Evolutionary conservation across 2,329 filamentous ascomycete species (phyloP).

Genomic region (Dactylellina leptospora): DNA sequence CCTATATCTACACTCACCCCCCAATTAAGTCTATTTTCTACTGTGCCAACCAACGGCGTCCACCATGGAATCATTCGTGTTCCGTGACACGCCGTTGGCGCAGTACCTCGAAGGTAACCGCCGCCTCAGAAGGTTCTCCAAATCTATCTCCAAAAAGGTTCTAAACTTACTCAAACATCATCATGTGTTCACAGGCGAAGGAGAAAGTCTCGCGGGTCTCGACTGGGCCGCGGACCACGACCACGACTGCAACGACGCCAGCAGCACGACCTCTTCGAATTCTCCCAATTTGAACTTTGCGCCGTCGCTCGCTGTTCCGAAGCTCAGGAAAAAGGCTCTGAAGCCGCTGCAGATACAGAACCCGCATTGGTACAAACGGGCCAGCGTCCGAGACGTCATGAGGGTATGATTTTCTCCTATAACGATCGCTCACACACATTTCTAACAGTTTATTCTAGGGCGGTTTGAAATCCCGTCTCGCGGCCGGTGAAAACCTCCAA

Average conservation of each 20-base stretch:
- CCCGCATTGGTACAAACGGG: constrained; percentile 34
- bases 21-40: not conserved
- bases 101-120: constrained; percentile 84
- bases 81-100: constrained; percentile 85
- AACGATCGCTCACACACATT: constrained; percentile 51
- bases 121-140: constrained; percentile 53
- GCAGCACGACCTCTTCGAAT: constrained; percentile 20
- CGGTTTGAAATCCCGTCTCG: constrained; percentile 75
- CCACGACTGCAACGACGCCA: constrained; percentile 41
- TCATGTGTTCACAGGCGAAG: constrained; percentile 31
- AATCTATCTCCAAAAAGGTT: constrained; percentile 15
- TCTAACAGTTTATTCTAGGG: constrained; percentile 66
- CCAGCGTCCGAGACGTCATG: constrained; percentile 37
- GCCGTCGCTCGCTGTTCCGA: constrained; percentile 42
- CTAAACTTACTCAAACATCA: constrained; percentile 25
- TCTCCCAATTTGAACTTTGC: constrained; percentile 34
- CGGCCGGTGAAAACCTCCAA: constrained; percentile 79
- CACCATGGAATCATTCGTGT: constrained; percentile 85
- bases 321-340: constrained; percentile 61
- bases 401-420: constrained; percentile 59
- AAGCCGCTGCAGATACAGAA: constrained; percentile 60
- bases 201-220: constrained; percentile 42
- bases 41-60: constrained; percentile 31
- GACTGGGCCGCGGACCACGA: constrained; percentile 48
- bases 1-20: not conserved